These are phyloP conservation scores for Tolypocladium ovalisporum DNA, from an alignment of 2,329 filamentous ascomycete species.

Conservation along the genomic window DNA sequence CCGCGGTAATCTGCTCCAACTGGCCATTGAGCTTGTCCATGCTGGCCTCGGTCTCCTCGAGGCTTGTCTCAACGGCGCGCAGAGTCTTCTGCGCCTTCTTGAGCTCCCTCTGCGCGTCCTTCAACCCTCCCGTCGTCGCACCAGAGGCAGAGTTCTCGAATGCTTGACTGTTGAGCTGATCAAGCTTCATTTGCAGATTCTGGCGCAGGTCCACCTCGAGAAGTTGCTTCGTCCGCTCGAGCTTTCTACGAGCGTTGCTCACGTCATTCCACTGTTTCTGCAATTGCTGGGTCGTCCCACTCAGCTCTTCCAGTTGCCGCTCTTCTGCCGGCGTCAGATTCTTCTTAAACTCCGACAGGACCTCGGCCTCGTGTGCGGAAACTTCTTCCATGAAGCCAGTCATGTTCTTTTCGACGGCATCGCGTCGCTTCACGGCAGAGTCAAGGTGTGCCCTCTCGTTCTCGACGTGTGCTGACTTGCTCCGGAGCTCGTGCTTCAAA, in stretches of 20 bases:
- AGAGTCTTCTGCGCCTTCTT: constrained; percentile 63
- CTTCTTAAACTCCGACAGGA: constrained; percentile 85
- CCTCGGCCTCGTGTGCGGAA: constrained; percentile 66
- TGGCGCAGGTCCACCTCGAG: constrained; percentile 83
- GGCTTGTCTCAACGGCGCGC: constrained; percentile 54
- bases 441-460: constrained; percentile 65
- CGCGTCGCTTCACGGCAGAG: constrained; percentile 49
- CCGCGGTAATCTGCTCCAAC: constrained; percentile 43
- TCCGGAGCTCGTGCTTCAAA: constrained; percentile 63
- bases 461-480: constrained; percentile 64
- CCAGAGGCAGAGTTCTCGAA: constrained; percentile 53
- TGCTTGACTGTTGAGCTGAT: constrained; percentile 70
- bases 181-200: constrained; percentile 76
- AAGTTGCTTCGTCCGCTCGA: constrained; percentile 71
- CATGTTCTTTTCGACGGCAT: constrained; percentile 64
- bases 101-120: constrained; percentile 71
- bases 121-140: constrained; percentile 54
- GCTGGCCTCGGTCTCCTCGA: constrained; percentile 63
- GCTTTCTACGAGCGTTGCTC: constrained; percentile 60
- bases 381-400: constrained; percentile 67
- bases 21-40: constrained; percentile 44
- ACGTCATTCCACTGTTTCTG: constrained; percentile 67
- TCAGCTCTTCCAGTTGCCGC: constrained; percentile 61
- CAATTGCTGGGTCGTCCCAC: constrained; percentile 58
- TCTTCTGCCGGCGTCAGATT: constrained; percentile 77